These are phyloP conservation scores for Colletotrichum camelliae DNA, from an alignment of 2,329 filamentous ascomycete genomes.

Conservation along the genomic window DNA sequence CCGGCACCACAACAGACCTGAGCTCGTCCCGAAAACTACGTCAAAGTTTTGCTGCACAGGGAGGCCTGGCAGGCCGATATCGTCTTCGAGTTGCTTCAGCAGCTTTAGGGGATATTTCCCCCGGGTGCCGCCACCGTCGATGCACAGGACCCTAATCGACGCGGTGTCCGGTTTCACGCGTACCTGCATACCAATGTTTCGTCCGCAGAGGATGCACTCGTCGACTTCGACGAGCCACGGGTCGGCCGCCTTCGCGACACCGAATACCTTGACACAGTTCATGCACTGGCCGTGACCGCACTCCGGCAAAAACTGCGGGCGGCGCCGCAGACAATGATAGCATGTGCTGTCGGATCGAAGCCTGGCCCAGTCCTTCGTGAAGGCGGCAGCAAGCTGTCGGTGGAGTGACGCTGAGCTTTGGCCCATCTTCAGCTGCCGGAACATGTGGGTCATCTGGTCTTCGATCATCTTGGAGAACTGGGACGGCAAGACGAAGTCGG, in stretches of 20 bases:
- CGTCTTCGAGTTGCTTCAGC: constrained; percentile 30
- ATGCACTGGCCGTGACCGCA: not conserved
- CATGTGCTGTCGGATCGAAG: not conserved
- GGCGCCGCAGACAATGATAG: not conserved
- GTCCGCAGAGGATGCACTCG: not conserved
- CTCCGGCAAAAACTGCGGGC: not conserved
- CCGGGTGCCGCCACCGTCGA: constrained; percentile 32
- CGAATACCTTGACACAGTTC: not conserved
- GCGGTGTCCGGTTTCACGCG: not conserved
- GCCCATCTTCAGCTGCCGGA: not conserved
- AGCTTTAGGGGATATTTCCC: constrained; percentile 33
- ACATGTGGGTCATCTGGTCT: not conserved
- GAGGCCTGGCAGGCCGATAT: constrained; percentile 4
- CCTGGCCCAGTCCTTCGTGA: not conserved
- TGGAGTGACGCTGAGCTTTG: not conserved
- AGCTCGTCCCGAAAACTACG: not conserved
- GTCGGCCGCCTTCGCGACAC: not conserved
- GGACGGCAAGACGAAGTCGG: not conserved
- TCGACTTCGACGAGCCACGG: not conserved
- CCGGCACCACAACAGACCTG: not conserved
- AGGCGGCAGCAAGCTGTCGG: not conserved
- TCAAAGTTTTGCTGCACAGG: not conserved
- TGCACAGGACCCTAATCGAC: not conserved
- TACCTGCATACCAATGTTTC: not conserved
- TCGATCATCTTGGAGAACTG: not conserved